Evolutionary conservation across 352 stramenopile genomes (phyloP).

Genomic region (Pythium phragmiticola): DNA sequence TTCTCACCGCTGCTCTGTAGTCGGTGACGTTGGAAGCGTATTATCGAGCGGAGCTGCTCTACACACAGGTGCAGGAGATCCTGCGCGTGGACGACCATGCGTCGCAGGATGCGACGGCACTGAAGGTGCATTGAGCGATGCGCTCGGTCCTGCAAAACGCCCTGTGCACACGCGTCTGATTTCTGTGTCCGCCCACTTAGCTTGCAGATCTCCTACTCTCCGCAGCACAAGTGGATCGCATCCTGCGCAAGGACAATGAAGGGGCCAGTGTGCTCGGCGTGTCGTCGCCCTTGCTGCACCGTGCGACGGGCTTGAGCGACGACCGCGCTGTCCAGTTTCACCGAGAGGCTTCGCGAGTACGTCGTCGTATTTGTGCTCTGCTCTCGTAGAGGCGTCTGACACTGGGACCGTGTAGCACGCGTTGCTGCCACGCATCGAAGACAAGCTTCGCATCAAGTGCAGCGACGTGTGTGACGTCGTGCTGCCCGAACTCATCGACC

Average conservation of each 20-base stretch:
- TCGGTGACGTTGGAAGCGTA: constrained; percentile 27
- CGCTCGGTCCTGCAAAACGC: too few relatives aligned
- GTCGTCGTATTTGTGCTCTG: background rate
- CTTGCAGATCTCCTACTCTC: constrained; percentile 35
- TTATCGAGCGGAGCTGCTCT: constrained; percentile 38
- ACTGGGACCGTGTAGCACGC: constrained; percentile 17
- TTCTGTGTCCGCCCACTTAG: background rate
- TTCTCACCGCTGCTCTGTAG: background rate
- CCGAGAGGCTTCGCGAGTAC: constrained; percentile 31
- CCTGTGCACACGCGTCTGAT: background rate
- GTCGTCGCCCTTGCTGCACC: constrained; percentile 23
- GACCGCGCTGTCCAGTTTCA: constrained; percentile 17
- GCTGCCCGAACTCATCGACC: constrained; percentile 28
- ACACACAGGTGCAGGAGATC: constrained; percentile 29
- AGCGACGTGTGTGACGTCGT: constrained; percentile 35
- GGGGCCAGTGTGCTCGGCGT: constrained; percentile 23
- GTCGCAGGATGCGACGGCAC: constrained; percentile 11
- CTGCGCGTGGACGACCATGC: constrained; percentile 26
- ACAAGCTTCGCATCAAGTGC: constrained; percentile 31
- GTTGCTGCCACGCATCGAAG: constrained; percentile 34
- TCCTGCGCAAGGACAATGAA: constrained; percentile 16
- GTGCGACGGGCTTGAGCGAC: constrained; percentile 22
- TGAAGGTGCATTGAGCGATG: constrained; percentile 11
- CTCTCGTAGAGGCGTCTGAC: background rate
- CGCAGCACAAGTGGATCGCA: constrained; percentile 30